Conservation (phyloP, 1,284 basidiomycete species). For the Xerocomus nothofagi region DNA sequence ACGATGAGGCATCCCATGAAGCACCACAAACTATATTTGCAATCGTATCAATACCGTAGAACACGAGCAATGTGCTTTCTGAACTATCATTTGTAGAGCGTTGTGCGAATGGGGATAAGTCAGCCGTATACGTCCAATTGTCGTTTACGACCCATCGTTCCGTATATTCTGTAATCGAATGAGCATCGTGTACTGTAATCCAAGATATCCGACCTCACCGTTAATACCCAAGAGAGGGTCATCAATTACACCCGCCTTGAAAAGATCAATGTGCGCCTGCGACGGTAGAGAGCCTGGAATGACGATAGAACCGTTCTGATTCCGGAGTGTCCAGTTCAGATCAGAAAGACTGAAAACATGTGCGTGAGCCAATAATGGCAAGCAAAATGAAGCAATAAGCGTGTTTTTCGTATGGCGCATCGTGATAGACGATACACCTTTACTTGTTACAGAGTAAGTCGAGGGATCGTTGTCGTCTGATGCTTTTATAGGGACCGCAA, state of each 20-base stretch:
- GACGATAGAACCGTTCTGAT: conserved; percentile 14
- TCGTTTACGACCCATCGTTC: conserved; percentile 61
- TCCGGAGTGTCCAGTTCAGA: conserved; percentile 14
- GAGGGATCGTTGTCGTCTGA: too few species aligned
- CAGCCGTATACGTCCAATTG: conserved; percentile 63
- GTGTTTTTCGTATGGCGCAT: too few species aligned
- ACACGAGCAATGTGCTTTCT: conserved; percentile 49
- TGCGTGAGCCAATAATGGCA: neutral
- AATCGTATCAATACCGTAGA: conserved; percentile 60
- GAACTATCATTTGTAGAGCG: conserved; percentile 19
- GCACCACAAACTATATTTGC: conserved; percentile 45
- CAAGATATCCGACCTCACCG: conserved; percentile 7
- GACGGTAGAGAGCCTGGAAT: neutral
- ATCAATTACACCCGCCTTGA: conserved; percentile 15
- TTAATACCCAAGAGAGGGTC: conserved; percentile 17
- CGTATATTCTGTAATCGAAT: conserved; percentile 45
- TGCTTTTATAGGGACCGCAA: too few species aligned
- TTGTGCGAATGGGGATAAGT: conserved; percentile 45
- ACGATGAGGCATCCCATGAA: neutral
- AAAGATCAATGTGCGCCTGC: conserved; percentile 23
- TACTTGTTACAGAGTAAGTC: too few species aligned
- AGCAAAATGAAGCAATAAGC: too few species aligned
- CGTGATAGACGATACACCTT: too few species aligned
- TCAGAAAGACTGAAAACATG: conserved; percentile 4
- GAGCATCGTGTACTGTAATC: neutral